Percentiles rank a stretch among this genome's conserved stretches.
Evolutionary conservation across 768 basidiomycete genomes (phyloP).

Genomic region (Candolleomyces eurysporus): DNA sequence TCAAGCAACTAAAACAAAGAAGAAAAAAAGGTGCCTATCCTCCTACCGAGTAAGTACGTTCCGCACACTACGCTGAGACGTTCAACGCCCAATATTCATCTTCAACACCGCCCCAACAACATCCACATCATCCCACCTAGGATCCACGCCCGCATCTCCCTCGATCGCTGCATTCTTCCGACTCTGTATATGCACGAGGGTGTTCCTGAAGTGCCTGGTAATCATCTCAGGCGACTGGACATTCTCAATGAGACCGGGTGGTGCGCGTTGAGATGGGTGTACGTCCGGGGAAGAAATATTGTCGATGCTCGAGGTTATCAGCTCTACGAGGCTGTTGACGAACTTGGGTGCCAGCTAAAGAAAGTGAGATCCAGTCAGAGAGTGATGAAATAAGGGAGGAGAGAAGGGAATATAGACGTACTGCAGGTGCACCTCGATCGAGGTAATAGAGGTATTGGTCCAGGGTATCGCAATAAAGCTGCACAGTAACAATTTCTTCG

Average conservation of each 20-base stretch:
- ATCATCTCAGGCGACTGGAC: slow-evolving; percentile 95
- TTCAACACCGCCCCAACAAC: slow-evolving; percentile 85
- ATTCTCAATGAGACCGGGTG: slow-evolving; percentile 88
- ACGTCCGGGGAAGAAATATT: slow-evolving; percentile 84
- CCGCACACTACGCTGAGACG: too few species aligned
- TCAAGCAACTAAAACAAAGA: too few species aligned
- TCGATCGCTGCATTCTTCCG: slow-evolving; percentile 59
- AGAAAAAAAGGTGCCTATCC: too few species aligned
- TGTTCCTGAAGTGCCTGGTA: slow-evolving; percentile 89
- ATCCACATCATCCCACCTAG: slow-evolving; percentile 85
- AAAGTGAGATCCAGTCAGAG: too few species aligned
- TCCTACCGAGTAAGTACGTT: too few species aligned
- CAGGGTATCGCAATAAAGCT: slow-evolving; percentile 93
- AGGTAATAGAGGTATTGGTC: slow-evolving; percentile 97
- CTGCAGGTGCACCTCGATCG: slow-evolving; percentile 88
- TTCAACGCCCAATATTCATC: slow-evolving; percentile 67
- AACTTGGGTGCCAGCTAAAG: slow-evolving; percentile 79
- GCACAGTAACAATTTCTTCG: slow-evolving; percentile 95
- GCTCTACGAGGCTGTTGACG: slow-evolving; percentile 92
- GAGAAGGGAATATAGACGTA: slow-evolving; percentile 37
- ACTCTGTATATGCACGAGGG: slow-evolving; percentile 75
- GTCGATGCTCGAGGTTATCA: slow-evolving; percentile 94
- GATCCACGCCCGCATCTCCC: slow-evolving; percentile 34
- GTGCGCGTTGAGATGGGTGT: slow-evolving; percentile 84
- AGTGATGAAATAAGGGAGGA: too few species aligned